Evolutionary conservation across 164 flowering plant species (phyloP), one percentile per base, ranked within the genome.

Genomic region (Taxillus chinensis): DNA sequence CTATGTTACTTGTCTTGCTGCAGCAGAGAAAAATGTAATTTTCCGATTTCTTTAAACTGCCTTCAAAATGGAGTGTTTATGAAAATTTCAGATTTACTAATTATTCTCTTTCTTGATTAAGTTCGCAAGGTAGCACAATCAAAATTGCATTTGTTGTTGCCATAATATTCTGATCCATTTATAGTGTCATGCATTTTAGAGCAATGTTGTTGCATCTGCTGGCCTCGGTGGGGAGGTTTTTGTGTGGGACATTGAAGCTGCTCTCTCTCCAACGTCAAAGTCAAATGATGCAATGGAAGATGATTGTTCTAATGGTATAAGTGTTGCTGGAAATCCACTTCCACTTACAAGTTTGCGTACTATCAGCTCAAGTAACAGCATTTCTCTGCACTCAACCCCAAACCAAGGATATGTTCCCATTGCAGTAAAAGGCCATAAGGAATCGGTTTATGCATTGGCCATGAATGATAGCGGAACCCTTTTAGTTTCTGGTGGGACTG

Each of bases 141-240:
- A 14, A 17, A n/a, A 7, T 40, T 51, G 46, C n/a, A 39, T 40
- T 12, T 57, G 40, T 73, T 67, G 58, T 62, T 55, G 16, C 64
- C 58, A 63, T 64, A 72, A 70, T 59, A 75, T 64, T 68, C 85
- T 87, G 77, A 87, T 83, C 73, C 66, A 77, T 67, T 78, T 72
- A 55, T 87, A 83, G 88, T 85, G 75, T 77, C 84, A 72, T 83
- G 80, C 78, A 72, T 84, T 82, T 79, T 86, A 93, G 99, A 86
- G 86, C 80, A 90, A 89, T 79, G 60, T 83, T 71, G 83, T 93
- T 77, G 96, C 97, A 64, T 93, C 99, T 59, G 97, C 91, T 75
- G 99, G 97, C 69, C 99, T 93, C 77, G 99, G 99, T 62, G 97
- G 96, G 63, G 97, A 90, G 83, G 92, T 93, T 40, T 93, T 90